Evolutionary conservation across 164 flowering plant genomes (phyloP), one percentile per base, ranked within the genome.

Genomic region (Nymphaea thermarum): DNA sequence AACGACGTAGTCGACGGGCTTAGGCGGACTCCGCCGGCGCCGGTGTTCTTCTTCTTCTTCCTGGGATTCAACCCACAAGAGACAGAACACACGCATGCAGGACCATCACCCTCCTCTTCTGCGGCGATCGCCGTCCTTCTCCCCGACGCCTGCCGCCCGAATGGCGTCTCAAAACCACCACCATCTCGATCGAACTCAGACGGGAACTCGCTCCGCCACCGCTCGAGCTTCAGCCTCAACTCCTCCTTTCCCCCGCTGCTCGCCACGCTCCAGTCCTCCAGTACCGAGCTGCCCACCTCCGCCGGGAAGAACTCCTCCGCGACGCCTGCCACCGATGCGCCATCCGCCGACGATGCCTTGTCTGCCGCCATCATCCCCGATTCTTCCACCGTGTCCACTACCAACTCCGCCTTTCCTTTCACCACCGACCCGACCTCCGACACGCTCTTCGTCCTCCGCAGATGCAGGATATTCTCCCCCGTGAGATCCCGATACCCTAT

Each of bases 401-500:
- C 57, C 7, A 17, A 60, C 14, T 41, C 66, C 74, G 44, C 6
- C 8, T 51, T 8, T 51, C 57, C 57, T 15, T 51, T 15, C 57
- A 51, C 57, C 3, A 51, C 91, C 60, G 15, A 67, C 66, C 63
- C 68, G 43, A 36, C 43, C n/a, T 8, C 68, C 70, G 75, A 69
- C 42, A 82, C 89, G 71, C 91, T 85, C 72, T 76, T 77, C 6
- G 76, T 73, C 0, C 87, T 79, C 1, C 89, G 83, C 3, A 83
- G 73, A 15, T 66, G 73, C 2, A 12, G 36, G 10, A 93, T 81
- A 17, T 10, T 62, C n/a, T 12, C 41, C 2, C 85, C 87, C 87
- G 87, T 83, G 11, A 87, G 71, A 60, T 85, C 81, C 2, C 80
- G 84, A 64, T 78, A 86, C 2, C 90, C 93, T 3, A 87, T 78